Conservation (phyloP, 257 asterid species). For the Petunia secreta region DNA sequence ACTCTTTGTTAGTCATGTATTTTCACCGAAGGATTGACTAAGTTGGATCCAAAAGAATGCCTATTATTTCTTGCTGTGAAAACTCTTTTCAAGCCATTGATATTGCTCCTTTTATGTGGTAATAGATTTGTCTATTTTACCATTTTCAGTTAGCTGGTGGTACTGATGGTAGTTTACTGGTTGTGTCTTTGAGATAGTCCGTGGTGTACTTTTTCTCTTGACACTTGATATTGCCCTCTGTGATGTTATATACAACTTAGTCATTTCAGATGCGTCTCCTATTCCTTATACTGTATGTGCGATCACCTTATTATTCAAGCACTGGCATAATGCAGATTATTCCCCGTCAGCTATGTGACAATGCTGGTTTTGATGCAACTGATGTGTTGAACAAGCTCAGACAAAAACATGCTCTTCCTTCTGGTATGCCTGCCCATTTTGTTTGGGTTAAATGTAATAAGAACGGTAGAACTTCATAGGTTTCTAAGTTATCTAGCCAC, state of each 20-base stretch:
- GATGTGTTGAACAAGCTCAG: constrained; percentile 95
- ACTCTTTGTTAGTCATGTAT: neutral
- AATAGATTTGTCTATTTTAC: neutral
- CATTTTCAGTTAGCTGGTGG: neutral
- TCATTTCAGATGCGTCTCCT: constrained; percentile 3
- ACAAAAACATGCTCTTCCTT: constrained; percentile 90
- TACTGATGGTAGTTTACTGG: neutral
- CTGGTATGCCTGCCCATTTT: constrained; percentile 55
- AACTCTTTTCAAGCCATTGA: neutral
- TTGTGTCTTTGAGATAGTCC: neutral
- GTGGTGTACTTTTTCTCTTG: neutral
- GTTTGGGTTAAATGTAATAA: neutral
- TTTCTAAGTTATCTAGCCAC: neutral
- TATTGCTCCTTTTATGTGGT: neutral
- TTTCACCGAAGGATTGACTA: neutral
- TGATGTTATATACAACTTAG: neutral
- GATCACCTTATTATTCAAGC: neutral
- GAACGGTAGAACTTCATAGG: neutral
- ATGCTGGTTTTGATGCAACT: constrained; percentile 92
- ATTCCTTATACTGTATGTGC: neutral
- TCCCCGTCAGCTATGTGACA: constrained; percentile 69
- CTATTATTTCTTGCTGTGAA: neutral
- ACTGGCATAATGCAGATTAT: constrained; percentile 47
- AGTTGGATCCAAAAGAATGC: neutral
- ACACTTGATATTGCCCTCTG: constrained; percentile 11